These are phyloP conservation scores for Xylaria sp. DNA, from an alignment of 2,329 filamentous ascomycete species.

Conservation along the genomic window DNA sequence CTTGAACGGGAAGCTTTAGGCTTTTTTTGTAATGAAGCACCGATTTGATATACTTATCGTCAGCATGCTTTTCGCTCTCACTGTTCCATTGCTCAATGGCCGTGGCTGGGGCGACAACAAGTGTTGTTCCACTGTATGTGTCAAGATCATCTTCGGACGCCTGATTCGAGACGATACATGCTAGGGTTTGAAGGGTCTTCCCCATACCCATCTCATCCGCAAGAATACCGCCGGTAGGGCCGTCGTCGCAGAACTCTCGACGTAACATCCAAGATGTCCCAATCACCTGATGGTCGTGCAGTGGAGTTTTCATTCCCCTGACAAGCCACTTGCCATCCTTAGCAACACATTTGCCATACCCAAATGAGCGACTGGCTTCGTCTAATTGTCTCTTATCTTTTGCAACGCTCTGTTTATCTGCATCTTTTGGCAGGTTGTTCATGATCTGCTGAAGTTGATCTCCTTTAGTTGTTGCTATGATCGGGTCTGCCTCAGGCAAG, in stretches of 20 bases:
- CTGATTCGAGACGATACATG: conserved; percentile 28
- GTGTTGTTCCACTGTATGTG: conserved; percentile 2
- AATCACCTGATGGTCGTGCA: conserved; percentile 30
- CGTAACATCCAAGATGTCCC: conserved; percentile 30
- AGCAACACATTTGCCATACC: conserved; percentile 14
- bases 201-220: conserved; percentile 39
- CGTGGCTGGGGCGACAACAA: conserved; percentile 30
- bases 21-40: conserved; percentile 24
- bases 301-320: conserved; percentile 21
- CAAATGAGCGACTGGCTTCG: conserved; percentile 26
- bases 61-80: conserved; percentile 21
- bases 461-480: conserved; percentile 18
- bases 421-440: conserved; percentile 9
- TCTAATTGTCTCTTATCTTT: conserved; percentile 25
- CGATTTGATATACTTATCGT: background rate
- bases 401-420: background rate
- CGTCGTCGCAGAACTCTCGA: conserved; percentile 21
- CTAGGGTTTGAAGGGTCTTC: conserved; percentile 30
- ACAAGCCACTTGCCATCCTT: conserved; percentile 33
- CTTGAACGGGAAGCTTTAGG: background rate
- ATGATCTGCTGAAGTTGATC: conserved; percentile 30
- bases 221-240: conserved; percentile 30
- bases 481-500: conserved; percentile 12
- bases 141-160: conserved; percentile 1
- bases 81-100: conserved; percentile 31